Evolutionary conservation across 306 rosid species (phyloP).

Genomic region (Vachellia pachyceras): DNA sequence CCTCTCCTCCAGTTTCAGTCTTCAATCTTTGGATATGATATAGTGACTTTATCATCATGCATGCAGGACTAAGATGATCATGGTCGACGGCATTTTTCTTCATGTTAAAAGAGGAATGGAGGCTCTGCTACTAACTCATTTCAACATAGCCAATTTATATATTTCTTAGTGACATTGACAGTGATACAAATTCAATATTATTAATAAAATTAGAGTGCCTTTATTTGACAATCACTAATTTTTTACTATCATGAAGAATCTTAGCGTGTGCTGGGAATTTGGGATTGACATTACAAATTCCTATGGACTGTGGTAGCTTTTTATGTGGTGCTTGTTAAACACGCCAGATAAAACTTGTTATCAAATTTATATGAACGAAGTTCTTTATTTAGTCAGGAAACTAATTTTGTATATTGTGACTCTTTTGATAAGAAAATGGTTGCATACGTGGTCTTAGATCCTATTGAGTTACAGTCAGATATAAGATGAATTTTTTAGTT

Average conservation of each 20-base stretch:
- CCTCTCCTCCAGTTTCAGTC: too few species aligned
- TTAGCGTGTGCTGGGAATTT: too few species aligned
- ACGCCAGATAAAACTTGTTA: neutral
- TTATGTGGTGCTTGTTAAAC: neutral
- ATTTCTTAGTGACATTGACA: neutral
- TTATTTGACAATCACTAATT: neutral
- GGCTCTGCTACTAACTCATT: neutral
- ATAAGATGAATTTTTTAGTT: conserved; percentile 11
- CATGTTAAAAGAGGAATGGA: neutral
- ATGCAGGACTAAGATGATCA: neutral
- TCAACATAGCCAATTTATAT: neutral
- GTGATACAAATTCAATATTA: neutral
- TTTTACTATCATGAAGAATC: too few species aligned
- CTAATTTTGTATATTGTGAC: neutral
- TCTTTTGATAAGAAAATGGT: neutral
- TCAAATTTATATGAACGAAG: neutral
- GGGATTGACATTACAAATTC: too few species aligned
- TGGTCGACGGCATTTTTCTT: neutral
- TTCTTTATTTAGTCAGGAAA: neutral
- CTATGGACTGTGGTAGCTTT: neutral
- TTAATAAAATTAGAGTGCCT: neutral
- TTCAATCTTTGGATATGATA: too few species aligned
- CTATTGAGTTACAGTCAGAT: neutral
- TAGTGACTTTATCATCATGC: too few species aligned
- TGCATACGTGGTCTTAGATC: conserved; percentile 6